Percentiles rank a stretch among this genome's conserved stretches.
phyloP scores from a whole-genome alignment of 768 basidiomycete species.

The Mycena maculata region DNA sequence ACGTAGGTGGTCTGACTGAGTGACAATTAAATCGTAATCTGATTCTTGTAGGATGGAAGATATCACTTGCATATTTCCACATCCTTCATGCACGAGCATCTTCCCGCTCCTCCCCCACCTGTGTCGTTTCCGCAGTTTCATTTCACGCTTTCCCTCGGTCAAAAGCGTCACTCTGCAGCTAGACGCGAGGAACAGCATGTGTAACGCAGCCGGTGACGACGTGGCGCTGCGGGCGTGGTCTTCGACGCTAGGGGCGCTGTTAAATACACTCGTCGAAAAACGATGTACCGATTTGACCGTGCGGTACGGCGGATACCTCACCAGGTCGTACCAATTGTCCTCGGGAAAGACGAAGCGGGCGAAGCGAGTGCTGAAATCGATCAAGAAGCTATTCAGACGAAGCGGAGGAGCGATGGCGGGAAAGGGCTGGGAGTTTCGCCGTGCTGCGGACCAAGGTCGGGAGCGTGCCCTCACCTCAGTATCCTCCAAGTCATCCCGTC shows the following conservation, averaged over 20 bases:
- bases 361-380: constrained; percentile 8
- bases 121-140: constrained; percentile 22
- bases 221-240: constrained; percentile 31
- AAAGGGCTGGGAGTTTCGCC: constrained; percentile 25
- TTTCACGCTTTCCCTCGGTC: constrained; percentile 27
- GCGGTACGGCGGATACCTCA: constrained; percentile 29
- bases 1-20: too few species aligned
- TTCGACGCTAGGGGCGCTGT: constrained; percentile 10
- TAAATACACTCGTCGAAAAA: constrained; percentile 23
- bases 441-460: constrained; percentile 16
- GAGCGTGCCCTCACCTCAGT: constrained; percentile 9
- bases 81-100: constrained; percentile 29
- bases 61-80: constrained; percentile 23
- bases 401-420: not conserved
- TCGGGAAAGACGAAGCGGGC: not conserved
- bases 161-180: constrained; percentile 25
- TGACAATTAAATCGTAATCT: too few species aligned
- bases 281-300: constrained; percentile 30
- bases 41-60: too few species aligned
- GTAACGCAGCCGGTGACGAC: constrained; percentile 30
- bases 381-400: constrained; percentile 8
- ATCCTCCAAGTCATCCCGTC: constrained; percentile 3
- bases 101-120: constrained; percentile 31
- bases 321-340: constrained; percentile 21
- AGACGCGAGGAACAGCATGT: constrained; percentile 28